phyloP scores from a whole-genome alignment of 2,329 filamentous ascomycete genomes.

The Aphanocladium album region DNA sequence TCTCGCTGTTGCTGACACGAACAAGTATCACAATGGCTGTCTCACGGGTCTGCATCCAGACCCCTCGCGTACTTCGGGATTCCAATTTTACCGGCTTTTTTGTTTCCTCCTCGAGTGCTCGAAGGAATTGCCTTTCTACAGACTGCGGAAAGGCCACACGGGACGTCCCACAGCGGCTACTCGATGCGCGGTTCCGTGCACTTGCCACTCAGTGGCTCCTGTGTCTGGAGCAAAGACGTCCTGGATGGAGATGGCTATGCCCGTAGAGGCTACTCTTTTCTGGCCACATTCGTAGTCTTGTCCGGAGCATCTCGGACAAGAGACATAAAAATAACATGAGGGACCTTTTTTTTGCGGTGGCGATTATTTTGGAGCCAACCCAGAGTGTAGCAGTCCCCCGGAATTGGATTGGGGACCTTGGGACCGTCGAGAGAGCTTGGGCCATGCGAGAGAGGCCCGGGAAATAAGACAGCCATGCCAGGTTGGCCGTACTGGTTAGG shows the following conservation, averaged over 20 bases:
- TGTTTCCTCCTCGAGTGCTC: background rate
- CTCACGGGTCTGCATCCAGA: background rate
- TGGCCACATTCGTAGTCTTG: background rate
- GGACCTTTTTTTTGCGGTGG: background rate
- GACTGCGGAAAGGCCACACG: constrained; percentile 2
- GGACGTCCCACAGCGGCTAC: constrained; percentile 10
- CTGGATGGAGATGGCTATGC: background rate
- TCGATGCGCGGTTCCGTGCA: constrained; percentile 5
- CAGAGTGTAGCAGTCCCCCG: background rate
- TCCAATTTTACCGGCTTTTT: background rate
- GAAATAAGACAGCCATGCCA: constrained; percentile 2
- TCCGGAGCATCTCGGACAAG: background rate
- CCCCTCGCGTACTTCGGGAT: background rate
- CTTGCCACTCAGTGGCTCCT: background rate
- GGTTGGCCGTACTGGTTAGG: background rate
- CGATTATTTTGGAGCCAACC: background rate
- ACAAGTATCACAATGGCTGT: background rate
- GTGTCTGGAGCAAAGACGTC: background rate
- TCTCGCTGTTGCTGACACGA: background rate
- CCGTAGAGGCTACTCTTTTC: background rate
- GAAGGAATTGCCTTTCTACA: background rate
- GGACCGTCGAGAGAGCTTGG: background rate
- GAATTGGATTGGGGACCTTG: background rate
- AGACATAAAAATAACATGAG: background rate
- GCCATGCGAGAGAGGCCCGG: background rate